Evolutionary conservation across 768 basidiomycete genomes (phyloP).

Genomic region (Gelatoporia subvermispora): DNA sequence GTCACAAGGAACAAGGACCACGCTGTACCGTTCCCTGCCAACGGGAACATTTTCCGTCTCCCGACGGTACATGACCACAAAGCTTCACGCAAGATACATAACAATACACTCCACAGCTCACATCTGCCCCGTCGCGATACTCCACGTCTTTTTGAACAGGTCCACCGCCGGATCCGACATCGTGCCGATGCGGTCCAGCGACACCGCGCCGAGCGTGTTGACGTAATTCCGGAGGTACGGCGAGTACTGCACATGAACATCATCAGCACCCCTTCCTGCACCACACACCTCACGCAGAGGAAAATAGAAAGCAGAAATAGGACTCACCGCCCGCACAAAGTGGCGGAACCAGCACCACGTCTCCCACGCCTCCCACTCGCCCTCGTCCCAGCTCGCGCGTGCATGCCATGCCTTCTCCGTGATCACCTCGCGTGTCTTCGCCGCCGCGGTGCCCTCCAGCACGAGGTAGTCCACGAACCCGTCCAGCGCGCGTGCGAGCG

Average conservation of each 20-base stretch:
- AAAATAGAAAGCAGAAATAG: neutral
- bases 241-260: constrained; percentile 49
- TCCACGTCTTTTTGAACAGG: constrained; percentile 66
- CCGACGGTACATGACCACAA: no score
- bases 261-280: neutral
- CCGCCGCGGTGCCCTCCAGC: constrained; percentile 42
- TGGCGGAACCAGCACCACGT: constrained; percentile 91
- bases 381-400: constrained; percentile 61
- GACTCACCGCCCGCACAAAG: constrained; percentile 73
- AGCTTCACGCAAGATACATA: no score
- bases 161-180: constrained; percentile 51
- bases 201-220: constrained; percentile 64
- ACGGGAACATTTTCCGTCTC: no score
- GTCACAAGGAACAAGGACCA: no score
- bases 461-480: constrained; percentile 68
- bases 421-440: constrained; percentile 51
- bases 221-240: constrained; percentile 74
- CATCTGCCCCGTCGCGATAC: constrained; percentile 62
- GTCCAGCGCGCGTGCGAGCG: constrained; percentile 65
- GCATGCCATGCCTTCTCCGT: constrained; percentile 66
- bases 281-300: constrained; percentile 2
- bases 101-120: constrained; percentile 11
- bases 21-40: no score
- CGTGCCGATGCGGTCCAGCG: constrained; percentile 60
- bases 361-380: constrained; percentile 82